Percentiles rank a stretch among this genome's conserved stretches.
Evolutionary conservation across 306 rosid genomes (phyloP).

Genomic region (Castanopsis chinensis): DNA sequence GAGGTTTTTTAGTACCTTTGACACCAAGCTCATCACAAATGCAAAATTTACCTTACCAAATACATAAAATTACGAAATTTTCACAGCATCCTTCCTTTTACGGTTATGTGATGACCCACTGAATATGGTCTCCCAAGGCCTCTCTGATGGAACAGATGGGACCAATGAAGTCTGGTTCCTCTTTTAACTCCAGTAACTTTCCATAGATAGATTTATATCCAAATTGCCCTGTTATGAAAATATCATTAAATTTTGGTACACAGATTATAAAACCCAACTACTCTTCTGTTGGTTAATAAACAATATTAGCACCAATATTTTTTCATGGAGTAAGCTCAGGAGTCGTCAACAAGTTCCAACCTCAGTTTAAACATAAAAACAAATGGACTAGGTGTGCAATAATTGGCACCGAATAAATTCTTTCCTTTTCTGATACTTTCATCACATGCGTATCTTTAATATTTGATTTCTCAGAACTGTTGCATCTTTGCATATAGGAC

Average conservation of each 20-base stretch:
- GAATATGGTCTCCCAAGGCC: conserved; percentile 91
- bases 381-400: too few species aligned
- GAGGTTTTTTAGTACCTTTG: too few species aligned
- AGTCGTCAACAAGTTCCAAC: neutral
- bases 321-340: neutral
- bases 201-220: conserved; percentile 78
- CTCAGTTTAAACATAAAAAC: too few species aligned
- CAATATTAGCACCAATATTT: neutral
- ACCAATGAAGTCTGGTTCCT: conserved; percentile 28
- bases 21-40: neutral
- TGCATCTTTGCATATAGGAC: too few species aligned
- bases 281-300: neutral
- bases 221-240: conserved; percentile 46
- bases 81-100: neutral
- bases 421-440: too few species aligned
- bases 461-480: too few species aligned
- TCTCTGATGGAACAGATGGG: conserved; percentile 58
- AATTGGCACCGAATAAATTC: too few species aligned
- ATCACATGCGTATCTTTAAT: too few species aligned
- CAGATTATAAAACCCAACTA: neutral
- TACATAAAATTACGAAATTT: neutral
- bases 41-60: neutral
- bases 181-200: conserved; percentile 58
- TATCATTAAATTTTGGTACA: neutral
- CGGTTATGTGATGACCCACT: conserved; percentile 63